A percentile compares a stretch with the other conserved stretches of the same genome.
Evolutionary conservation across 306 rosid species (phyloP).

Genomic region (Coriaria nepalensis): DNA sequence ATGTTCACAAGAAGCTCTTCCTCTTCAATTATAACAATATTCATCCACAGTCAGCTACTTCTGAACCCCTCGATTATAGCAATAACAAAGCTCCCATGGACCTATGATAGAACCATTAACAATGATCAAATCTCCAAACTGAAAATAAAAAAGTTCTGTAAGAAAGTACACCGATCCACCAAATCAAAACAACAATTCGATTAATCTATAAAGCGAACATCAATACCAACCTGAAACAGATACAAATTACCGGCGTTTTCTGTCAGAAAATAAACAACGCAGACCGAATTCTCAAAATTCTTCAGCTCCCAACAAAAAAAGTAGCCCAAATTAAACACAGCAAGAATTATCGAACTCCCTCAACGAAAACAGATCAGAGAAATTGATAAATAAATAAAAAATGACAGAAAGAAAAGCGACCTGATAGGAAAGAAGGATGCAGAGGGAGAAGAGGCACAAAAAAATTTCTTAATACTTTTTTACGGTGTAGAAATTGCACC

Average conservation of each 20-base stretch:
- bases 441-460: slow-evolving; percentile 23
- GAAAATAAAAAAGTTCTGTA: slow-evolving; percentile 6
- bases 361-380: not conserved
- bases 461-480: not conserved
- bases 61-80: slow-evolving; percentile 13
- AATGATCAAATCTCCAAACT: slow-evolving; percentile 4
- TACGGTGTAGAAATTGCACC: slow-evolving; percentile 4
- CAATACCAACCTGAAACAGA: too few relatives aligned
- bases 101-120: slow-evolving; percentile 9
- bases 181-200: too few relatives aligned
- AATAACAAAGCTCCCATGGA: slow-evolving; percentile 14
- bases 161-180: too few relatives aligned
- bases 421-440: not conserved
- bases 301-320: too few relatives aligned
- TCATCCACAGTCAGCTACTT: slow-evolving; percentile 43
- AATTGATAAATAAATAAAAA: not conserved
- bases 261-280: too few relatives aligned
- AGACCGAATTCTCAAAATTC: too few relatives aligned
- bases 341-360: too few relatives aligned
- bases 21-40: slow-evolving; percentile 27
- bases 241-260: too few relatives aligned
- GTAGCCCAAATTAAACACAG: too few relatives aligned
- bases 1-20: slow-evolving; percentile 44
- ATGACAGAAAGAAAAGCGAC: slow-evolving; percentile 8
- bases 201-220: too few relatives aligned